A percentile compares a stretch with the other conserved stretches of the same genome.
Evolutionary conservation across 2,329 filamentous ascomycete genomes (phyloP).

Genomic region (Rhinocladiella similis): DNA sequence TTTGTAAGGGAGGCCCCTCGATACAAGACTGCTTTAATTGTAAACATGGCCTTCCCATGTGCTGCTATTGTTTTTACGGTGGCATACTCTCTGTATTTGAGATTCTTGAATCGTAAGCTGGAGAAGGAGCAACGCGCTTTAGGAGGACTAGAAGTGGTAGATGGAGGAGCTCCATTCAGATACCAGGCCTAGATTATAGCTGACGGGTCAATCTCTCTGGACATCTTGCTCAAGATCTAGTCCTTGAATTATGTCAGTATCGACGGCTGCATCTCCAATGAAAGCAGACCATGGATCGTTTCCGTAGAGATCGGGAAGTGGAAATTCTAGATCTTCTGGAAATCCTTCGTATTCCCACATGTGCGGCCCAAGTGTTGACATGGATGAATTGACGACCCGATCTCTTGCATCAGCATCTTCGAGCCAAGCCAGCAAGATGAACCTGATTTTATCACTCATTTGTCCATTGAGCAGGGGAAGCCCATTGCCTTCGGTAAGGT

Average conservation of each 20-base stretch:
- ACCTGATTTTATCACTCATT: slow-evolving; percentile 6
- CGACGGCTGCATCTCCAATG: not conserved
- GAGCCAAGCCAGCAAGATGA: slow-evolving; percentile 3
- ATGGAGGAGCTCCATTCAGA: not conserved
- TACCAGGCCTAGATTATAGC: not conserved
- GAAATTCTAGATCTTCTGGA: not conserved
- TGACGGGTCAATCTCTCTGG: not conserved
- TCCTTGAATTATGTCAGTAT: not conserved
- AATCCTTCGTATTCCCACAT: not conserved
- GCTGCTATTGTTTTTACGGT: slow-evolving; percentile 1
- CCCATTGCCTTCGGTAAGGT: no score
- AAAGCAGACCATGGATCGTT: not conserved
- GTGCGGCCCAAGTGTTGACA: not conserved
- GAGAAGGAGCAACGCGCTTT: not conserved
- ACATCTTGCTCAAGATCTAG: not conserved
- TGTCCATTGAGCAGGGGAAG: not conserved
- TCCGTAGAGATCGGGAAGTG: slow-evolving; percentile 2
- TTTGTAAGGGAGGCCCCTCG: not conserved
- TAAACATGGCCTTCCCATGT: slow-evolving; percentile 4
- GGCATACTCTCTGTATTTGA: not conserved
- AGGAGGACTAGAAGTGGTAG: not conserved
- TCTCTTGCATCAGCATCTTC: slow-evolving; percentile 6
- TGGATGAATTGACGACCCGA: slow-evolving; percentile 2
- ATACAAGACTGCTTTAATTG: slow-evolving; percentile 4
- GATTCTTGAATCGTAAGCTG: slow-evolving; percentile 1